Conservation (phyloP, 129 eudicot genomes). For the Chrysanthemum makinoi region DNA sequence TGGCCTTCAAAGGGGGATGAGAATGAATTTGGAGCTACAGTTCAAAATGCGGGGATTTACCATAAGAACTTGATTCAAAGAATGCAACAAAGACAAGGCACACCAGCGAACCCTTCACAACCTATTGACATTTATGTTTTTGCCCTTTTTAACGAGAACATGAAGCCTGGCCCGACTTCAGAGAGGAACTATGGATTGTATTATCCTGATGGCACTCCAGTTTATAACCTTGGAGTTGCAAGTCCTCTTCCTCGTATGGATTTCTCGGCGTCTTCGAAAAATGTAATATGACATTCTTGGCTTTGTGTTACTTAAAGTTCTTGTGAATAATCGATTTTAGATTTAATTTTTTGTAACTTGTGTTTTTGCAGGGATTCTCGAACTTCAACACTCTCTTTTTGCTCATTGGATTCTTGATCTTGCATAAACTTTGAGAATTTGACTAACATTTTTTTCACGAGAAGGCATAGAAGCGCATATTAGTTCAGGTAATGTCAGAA, state of each 20-base stretch:
- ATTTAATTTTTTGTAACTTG: conserved; percentile 4
- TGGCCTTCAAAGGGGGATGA: conserved; percentile 99
- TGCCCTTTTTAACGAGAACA: conserved; percentile 90
- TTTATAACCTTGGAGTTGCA: conserved; percentile 73
- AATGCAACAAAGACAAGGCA: conserved; percentile 59
- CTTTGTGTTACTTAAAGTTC: conserved; percentile 2
- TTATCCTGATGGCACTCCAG: conserved; percentile 84
- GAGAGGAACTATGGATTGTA: conserved; percentile 96
- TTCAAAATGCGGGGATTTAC: conserved; percentile 72
- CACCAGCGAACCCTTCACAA: conserved; percentile 75
- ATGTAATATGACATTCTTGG: conserved; percentile 39
- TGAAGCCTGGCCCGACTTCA: conserved; percentile 88
- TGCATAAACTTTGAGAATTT: conserved; percentile 26
- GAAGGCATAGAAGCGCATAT: conserved; percentile 7
- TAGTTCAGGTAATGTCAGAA: conserved; percentile 19
- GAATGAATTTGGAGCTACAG: conserved; percentile 78
- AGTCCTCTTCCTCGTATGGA: conserved; percentile 60
- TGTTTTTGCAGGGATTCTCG: conserved; percentile 41
- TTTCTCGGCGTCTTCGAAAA: conserved; percentile 56
- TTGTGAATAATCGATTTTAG: background rate
- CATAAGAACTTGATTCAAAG: conserved; percentile 75
- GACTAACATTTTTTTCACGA: conserved; percentile 6
- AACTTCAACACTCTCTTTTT: conserved; percentile 30
- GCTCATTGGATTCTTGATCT: conserved; percentile 32
- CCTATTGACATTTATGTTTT: conserved; percentile 80